Percentiles rank a stretch among this genome's conserved stretches.
Conservation (phyloP, 129 eudicot genomes). For the Tanacetum coccineum region DNA sequence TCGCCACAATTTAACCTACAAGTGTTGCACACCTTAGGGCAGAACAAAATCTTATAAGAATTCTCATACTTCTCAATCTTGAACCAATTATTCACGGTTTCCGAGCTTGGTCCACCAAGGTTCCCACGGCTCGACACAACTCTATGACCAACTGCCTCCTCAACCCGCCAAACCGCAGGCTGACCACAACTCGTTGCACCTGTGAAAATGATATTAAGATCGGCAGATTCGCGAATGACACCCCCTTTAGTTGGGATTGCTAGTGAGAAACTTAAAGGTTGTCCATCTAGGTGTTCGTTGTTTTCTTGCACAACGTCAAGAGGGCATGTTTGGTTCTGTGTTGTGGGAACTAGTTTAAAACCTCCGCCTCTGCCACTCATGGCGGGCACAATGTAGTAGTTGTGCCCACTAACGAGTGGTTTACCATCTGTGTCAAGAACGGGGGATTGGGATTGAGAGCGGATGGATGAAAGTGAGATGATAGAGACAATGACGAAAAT, state of each 20-base stretch:
- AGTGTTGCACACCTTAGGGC: constrained; percentile 16
- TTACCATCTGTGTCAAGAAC: constrained; percentile 43
- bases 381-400: constrained; percentile 55
- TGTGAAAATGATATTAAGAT: constrained; percentile 43
- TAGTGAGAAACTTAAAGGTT: constrained; percentile 15
- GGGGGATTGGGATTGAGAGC: constrained; percentile 18
- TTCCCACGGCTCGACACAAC: constrained; percentile 36
- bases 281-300: constrained; percentile 22
- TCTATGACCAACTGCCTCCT: constrained; percentile 20
- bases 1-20: constrained; percentile 18
- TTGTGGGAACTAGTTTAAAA: constrained; percentile 22
- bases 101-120: constrained; percentile 16
- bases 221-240: constrained; percentile 39
- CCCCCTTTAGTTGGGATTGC: constrained; percentile 23
- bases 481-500: constrained; percentile 24
- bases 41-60: constrained; percentile 18
- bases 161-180: constrained; percentile 41
- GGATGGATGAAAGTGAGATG: constrained; percentile 5
- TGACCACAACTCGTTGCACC: constrained; percentile 28
- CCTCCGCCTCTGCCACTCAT: constrained; percentile 54
- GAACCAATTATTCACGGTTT: constrained; percentile 19
- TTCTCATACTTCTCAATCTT: constrained; percentile 18
- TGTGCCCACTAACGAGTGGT: constrained; percentile 20
- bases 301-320: constrained; percentile 39
- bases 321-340: constrained; percentile 34